Conservation (phyloP, 768 basidiomycete genomes). For the Calocybe indica region DNA sequence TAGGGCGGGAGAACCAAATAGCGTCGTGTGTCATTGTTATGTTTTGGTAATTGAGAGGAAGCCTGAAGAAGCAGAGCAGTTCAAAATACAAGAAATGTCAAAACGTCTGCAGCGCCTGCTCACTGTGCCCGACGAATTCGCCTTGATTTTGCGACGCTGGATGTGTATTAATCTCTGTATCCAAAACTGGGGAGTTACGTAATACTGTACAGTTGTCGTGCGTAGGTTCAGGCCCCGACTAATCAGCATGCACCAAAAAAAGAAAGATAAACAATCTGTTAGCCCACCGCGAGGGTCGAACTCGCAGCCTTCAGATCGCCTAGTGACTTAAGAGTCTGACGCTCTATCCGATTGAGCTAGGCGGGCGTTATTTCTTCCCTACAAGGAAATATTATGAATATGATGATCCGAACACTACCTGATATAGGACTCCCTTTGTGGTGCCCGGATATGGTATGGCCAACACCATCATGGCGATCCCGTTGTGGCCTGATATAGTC, state of each 20-base stretch:
- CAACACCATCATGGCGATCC: too few species aligned
- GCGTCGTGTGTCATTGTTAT: slow-evolving; percentile 94
- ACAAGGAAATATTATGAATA: too few species aligned
- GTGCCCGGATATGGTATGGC: too few species aligned
- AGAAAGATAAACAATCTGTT: slow-evolving; percentile 7
- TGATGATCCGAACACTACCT: too few species aligned
- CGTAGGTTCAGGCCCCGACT: too few species aligned
- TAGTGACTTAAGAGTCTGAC: slow-evolving; percentile 44
- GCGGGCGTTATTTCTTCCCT: slow-evolving; percentile 27
- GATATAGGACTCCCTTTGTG: too few species aligned
- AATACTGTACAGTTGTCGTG: too few species aligned
- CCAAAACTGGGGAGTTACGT: too few species aligned
- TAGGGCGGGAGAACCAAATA: slow-evolving; percentile 95
- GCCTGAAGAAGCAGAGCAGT: slow-evolving; percentile 1
- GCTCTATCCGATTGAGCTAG: slow-evolving; percentile 66
- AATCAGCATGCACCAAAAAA: too few species aligned
- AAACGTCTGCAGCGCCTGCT: slow-evolving; percentile 11
- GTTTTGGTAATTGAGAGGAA: slow-evolving; percentile 11
- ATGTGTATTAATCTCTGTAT: not conserved
- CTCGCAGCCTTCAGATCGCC: slow-evolving; percentile 75
- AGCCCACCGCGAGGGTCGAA: slow-evolving; percentile 85
- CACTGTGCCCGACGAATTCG: slow-evolving; percentile 21
- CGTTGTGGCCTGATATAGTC: too few species aligned
- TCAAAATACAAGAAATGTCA: not conserved
- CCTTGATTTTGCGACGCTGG: slow-evolving; percentile 9